These are phyloP conservation scores for Penicillium nordicum DNA, from an alignment of 2,329 filamentous ascomycete species.

Conservation along the genomic window DNA sequence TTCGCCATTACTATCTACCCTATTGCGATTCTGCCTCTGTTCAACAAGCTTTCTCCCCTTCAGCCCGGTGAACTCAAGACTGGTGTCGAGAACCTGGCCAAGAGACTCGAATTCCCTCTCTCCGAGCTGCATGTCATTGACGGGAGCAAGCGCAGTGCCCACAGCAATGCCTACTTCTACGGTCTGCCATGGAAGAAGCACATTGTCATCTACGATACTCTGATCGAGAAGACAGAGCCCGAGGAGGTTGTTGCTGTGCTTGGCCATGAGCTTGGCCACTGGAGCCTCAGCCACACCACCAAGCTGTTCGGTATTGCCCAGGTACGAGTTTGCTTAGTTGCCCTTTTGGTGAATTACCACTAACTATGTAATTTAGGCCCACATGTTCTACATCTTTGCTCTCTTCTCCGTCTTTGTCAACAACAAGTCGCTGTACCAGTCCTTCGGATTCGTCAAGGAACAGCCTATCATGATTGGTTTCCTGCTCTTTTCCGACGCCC, in stretches of 20 bases:
- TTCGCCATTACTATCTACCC: slow-evolving; percentile 97
- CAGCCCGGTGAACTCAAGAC: slow-evolving; percentile 84
- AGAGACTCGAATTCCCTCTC: slow-evolving; percentile 83
- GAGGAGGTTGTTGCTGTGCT: slow-evolving; percentile 93
- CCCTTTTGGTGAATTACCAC: neutral
- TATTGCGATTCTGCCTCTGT: slow-evolving; percentile 86
- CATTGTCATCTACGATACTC: slow-evolving; percentile 97
- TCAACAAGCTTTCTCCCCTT: slow-evolving; percentile 96
- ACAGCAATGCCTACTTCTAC: slow-evolving; percentile 94
- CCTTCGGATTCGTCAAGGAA: slow-evolving; percentile 81
- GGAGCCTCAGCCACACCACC: slow-evolving; percentile 93
- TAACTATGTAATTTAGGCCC: slow-evolving; percentile 56
- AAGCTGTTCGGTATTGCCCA: slow-evolving; percentile 83
- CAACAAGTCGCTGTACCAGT: slow-evolving; percentile 83
- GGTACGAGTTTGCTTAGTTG: slow-evolving; percentile 48
- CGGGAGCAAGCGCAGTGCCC: slow-evolving; percentile 80
- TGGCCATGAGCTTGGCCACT: slow-evolving; percentile 94
- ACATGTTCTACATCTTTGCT: slow-evolving; percentile 94
- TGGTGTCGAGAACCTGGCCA: slow-evolving; percentile 78
- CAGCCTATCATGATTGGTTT: slow-evolving; percentile 95
- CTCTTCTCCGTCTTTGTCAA: slow-evolving; percentile 97
- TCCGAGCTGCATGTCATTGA: slow-evolving; percentile 93
- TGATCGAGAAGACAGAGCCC: slow-evolving; percentile 90
- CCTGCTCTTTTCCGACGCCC: slow-evolving; percentile 94
- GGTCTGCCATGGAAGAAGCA: slow-evolving; percentile 99